phyloP scores from a whole-genome alignment of 495 filamentous ascomycete genomes.

The Aspergillus indologenus region DNA sequence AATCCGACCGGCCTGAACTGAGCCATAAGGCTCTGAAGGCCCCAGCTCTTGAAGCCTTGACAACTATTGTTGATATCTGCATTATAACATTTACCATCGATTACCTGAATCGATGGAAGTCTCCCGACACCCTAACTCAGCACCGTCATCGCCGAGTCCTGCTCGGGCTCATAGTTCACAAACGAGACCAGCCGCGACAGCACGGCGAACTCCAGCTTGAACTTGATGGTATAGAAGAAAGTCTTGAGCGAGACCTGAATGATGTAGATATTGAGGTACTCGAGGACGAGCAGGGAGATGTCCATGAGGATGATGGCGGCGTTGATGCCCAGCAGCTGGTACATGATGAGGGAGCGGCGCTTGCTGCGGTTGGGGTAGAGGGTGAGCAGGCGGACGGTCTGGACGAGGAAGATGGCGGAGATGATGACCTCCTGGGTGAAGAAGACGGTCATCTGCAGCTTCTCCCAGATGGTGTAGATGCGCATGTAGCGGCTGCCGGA shows the following conservation, averaged over 20 bases:
- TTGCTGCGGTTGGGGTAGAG: constrained; percentile 25
- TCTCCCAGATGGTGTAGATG: constrained; percentile 43
- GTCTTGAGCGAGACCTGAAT: constrained; percentile 45
- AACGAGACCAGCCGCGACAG: constrained; percentile 26
- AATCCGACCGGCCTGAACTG: too few species aligned
- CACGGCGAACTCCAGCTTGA: constrained; percentile 54
- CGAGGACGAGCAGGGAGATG: constrained; percentile 41
- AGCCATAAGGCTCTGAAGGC: too few species aligned
- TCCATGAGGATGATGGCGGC: constrained; percentile 41
- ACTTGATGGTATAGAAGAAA: constrained; percentile 50
- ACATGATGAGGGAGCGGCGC: constrained; percentile 36
- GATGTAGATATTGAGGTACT: constrained; percentile 42
- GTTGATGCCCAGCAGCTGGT: constrained; percentile 47
- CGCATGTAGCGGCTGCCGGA: constrained; percentile 20
- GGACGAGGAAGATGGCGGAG: constrained; percentile 47
- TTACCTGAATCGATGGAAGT: too few species aligned
- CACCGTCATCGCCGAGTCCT: not conserved
- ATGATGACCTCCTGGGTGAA: constrained; percentile 48
- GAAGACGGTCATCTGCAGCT: constrained; percentile 45
- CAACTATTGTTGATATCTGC: too few species aligned
- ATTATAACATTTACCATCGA: too few species aligned
- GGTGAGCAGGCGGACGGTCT: constrained; percentile 37
- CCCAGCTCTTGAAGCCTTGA: too few species aligned
- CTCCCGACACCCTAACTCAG: too few species aligned
- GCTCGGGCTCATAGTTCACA: constrained; percentile 4